Evolutionary conservation across 2,329 filamentous ascomycete species (phyloP).

Genomic region (Diaporthe sp.): DNA sequence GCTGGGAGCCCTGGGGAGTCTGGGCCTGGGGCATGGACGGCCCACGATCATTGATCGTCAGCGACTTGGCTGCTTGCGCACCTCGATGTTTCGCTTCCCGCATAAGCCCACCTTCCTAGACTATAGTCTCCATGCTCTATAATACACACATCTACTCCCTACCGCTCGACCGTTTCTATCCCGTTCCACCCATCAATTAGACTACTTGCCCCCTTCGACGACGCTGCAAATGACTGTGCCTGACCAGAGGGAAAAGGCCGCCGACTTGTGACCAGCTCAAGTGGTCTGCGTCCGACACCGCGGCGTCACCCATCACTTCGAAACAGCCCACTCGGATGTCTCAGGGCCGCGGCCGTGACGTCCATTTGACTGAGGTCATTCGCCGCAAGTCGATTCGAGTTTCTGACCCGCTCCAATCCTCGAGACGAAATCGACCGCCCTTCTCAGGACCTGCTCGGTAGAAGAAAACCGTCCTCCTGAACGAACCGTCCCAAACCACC

Average conservation of each 20-base stretch:
- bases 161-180: slow-evolving; percentile 2
- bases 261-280: slow-evolving; percentile 31
- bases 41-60: slow-evolving; percentile 28
- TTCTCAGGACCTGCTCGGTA: not conserved
- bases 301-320: slow-evolving; percentile 32
- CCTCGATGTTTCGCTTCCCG: slow-evolving; percentile 35
- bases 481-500: not conserved
- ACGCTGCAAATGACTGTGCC: slow-evolving; percentile 8
- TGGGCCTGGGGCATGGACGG: slow-evolving; percentile 19
- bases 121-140: slow-evolving; percentile 25
- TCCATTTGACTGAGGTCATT: slow-evolving; percentile 36
- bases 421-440: slow-evolving; percentile 21
- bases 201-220: not conserved
- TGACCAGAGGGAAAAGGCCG: slow-evolving; percentile 16
- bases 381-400: slow-evolving; percentile 24
- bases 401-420: slow-evolving; percentile 14
- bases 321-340: slow-evolving; percentile 35
- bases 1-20: slow-evolving; percentile 3
- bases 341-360: slow-evolving; percentile 31
- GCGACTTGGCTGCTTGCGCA: slow-evolving; percentile 22
- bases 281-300: slow-evolving; percentile 28
- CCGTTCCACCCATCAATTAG: not conserved
- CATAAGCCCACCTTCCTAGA: slow-evolving; percentile 23
- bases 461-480: not conserved
- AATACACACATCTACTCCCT: slow-evolving; percentile 25